Evolutionary conservation across 805 yeast species (phyloP).

Genomic region (Kodamaea leandrae): DNA sequence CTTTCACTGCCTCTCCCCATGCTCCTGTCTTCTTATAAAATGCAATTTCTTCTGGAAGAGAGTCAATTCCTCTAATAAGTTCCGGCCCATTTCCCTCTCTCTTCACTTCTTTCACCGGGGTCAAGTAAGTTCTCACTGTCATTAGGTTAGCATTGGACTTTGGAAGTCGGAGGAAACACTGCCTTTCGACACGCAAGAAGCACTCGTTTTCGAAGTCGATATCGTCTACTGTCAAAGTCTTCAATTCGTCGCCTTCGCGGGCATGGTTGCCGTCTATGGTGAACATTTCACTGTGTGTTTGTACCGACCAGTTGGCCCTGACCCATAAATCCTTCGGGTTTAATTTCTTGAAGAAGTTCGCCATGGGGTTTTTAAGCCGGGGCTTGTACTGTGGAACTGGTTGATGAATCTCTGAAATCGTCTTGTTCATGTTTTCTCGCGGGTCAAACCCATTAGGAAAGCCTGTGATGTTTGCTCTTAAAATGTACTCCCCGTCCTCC

Average conservation of each 20-base stretch:
- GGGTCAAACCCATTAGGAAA: constrained; percentile 79
- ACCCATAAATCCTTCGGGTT: constrained; percentile 54
- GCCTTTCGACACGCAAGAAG: constrained; percentile 37
- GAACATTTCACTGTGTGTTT: constrained; percentile 47
- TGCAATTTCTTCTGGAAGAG: constrained; percentile 38
- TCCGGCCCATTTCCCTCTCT: constrained; percentile 33
- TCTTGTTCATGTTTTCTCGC: constrained; percentile 45
- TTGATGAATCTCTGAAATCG: constrained; percentile 58
- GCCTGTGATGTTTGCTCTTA: constrained; percentile 56
- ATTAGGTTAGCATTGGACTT: constrained; percentile 33
- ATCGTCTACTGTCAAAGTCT: constrained; percentile 23
- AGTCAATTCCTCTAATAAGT: constrained; percentile 32
- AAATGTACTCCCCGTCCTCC: constrained; percentile 54
- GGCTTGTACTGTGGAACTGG: constrained; percentile 70
- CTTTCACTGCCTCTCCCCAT: constrained; percentile 41
- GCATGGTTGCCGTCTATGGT: constrained; percentile 32
- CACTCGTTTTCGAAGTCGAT: constrained; percentile 35
- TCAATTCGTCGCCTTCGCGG: constrained; percentile 26
- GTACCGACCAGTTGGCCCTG: constrained; percentile 70
- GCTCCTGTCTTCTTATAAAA: constrained; percentile 34
- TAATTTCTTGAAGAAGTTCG: constrained; percentile 58
- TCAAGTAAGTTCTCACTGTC: constrained; percentile 38
- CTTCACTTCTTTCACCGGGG: constrained; percentile 28
- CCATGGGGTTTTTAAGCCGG: constrained; percentile 61
- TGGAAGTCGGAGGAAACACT: constrained; percentile 36